Evolutionary conservation across 495 filamentous ascomycete species (phyloP).

Genomic region (Penicillium pulvis): DNA sequence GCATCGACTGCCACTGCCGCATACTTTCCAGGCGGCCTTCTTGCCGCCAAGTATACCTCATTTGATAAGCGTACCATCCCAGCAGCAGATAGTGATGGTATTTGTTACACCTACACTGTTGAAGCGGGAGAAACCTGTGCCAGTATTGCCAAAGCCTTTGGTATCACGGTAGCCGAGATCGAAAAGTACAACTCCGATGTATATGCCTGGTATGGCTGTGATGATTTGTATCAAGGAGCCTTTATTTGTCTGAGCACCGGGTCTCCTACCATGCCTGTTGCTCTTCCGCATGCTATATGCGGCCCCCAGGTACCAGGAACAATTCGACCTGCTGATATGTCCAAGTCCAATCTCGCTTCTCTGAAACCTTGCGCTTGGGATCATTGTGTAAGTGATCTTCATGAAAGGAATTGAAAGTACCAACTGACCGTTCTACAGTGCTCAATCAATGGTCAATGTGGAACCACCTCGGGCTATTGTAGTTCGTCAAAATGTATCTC

Average conservation of each 20-base stretch:
- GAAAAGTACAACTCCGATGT: constrained; percentile 15
- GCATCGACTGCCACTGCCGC: background rate
- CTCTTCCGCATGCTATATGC: constrained; percentile 20
- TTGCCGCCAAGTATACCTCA: background rate
- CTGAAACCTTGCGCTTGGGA: constrained; percentile 17
- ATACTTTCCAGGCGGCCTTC: background rate
- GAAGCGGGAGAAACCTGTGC: constrained; percentile 12
- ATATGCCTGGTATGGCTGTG: constrained; percentile 20
- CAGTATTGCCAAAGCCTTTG: constrained; percentile 8
- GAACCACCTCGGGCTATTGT: constrained; percentile 4
- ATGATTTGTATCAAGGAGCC: constrained; percentile 3
- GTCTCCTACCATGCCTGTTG: constrained; percentile 22
- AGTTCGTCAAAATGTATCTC: background rate
- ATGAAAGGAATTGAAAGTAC: background rate
- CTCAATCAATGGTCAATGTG: constrained; percentile 8
- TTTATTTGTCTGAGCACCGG: constrained; percentile 23
- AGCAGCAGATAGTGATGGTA: background rate
- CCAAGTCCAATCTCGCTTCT: constrained; percentile 10
- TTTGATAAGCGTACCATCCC: background rate
- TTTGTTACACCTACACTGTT: constrained; percentile 12
- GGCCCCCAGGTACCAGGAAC: constrained; percentile 25
- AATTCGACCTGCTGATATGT: constrained; percentile 14
- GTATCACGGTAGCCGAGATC: constrained; percentile 12
- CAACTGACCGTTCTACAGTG: background rate
- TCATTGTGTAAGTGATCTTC: constrained; percentile 18